Percentiles rank a stretch among this genome's conserved stretches.
Evolutionary conservation across 495 filamentous ascomycete genomes (phyloP).

Genomic region (Daldinia vernicosa): DNA sequence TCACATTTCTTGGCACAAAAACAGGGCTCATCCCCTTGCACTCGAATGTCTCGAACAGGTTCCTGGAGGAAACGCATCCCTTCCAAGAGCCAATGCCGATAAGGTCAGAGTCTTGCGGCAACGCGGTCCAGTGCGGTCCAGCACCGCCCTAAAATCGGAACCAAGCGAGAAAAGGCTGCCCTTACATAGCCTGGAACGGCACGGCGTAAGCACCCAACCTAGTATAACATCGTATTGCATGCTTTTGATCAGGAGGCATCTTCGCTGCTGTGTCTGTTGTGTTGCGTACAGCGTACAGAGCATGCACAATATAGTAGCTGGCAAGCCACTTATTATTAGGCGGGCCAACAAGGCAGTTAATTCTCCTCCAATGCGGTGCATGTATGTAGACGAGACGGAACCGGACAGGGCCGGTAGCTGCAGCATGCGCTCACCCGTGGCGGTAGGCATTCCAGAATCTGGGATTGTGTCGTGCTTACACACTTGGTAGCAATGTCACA

Average conservation of each 20-base stretch:
- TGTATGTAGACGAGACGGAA: conserved; percentile 36
- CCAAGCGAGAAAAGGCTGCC: conserved; percentile 9
- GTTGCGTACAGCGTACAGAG: neutral
- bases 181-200: conserved; percentile 2
- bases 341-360: conserved; percentile 31
- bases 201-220: conserved; percentile 4
- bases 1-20: conserved; percentile 26
- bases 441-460: conserved; percentile 42
- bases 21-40: conserved; percentile 26
- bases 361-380: conserved; percentile 33
- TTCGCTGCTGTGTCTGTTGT: neutral
- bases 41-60: conserved; percentile 26
- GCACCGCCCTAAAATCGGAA: conserved; percentile 5
- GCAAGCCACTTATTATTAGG: conserved; percentile 20
- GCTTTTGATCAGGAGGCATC: conserved; percentile 1
- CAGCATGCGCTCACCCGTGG: conserved; percentile 39
- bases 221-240: conserved; percentile 8
- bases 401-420: conserved; percentile 25
- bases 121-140: conserved; percentile 3
- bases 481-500: conserved; percentile 30
- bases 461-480: conserved; percentile 44
- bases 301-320: conserved; percentile 19
- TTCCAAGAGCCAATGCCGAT: neutral
- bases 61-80: conserved; percentile 10
- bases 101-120: neutral